Conservation (phyloP, 2,329 filamentous ascomycete species). For the Pyrenochaeta sp. region DNA sequence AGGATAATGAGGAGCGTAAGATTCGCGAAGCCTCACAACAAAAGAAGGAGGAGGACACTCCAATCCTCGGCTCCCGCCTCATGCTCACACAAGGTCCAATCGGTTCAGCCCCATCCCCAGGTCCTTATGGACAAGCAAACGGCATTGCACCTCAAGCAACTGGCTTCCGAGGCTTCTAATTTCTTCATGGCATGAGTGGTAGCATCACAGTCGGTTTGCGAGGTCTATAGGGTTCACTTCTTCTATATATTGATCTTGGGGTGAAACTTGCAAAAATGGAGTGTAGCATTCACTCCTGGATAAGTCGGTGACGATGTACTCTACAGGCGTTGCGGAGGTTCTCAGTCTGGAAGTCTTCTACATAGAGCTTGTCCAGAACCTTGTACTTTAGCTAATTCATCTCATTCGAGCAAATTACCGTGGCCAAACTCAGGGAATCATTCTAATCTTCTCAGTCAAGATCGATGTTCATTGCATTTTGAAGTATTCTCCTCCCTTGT, state of each 20-base stretch:
- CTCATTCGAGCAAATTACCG: too few relatives aligned
- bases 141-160: conserved; percentile 90
- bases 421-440: too few relatives aligned
- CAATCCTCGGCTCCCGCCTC: conserved; percentile 87
- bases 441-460: too few relatives aligned
- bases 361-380: conserved; percentile 21
- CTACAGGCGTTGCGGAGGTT: conserved; percentile 39
- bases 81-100: conserved; percentile 94
- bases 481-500: too few relatives aligned
- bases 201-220: not conserved
- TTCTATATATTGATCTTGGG: conserved; percentile 35
- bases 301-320: conserved; percentile 33
- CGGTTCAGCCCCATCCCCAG: conserved; percentile 65
- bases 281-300: conserved; percentile 20
- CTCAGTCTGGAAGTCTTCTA: conserved; percentile 23
- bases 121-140: conserved; percentile 80
- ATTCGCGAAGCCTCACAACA: conserved; percentile 73
- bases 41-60: conserved; percentile 91
- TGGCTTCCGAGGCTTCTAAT: conserved; percentile 55
- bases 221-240: conserved; percentile 10
- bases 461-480: too few relatives aligned
- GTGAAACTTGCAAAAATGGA: conserved; percentile 34
- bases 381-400: conserved; percentile 42
- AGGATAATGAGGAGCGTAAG: conserved; percentile 96
- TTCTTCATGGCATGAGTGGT: too few relatives aligned